phyloP scores from a whole-genome alignment of 2,329 filamentous ascomycete species.

The Cadophora sp. region DNA sequence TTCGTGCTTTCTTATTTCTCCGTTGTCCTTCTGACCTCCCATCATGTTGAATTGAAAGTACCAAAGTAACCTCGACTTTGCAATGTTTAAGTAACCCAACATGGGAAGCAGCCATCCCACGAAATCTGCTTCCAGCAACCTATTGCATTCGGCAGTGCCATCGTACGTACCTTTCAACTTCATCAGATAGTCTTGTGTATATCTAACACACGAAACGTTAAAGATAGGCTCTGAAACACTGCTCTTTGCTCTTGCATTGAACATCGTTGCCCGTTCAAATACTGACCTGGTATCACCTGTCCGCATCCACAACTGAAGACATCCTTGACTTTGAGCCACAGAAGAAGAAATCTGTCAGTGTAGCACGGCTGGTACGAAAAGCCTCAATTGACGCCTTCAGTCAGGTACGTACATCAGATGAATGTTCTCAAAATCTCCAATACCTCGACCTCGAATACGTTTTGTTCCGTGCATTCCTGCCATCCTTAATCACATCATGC shows the following conservation, averaged over 20 bases:
- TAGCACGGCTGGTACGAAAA: not conserved
- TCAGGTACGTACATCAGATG: not conserved
- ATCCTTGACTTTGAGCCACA: not conserved
- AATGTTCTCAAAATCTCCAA: not conserved
- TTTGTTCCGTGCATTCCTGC: not conserved
- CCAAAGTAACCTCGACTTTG: not conserved
- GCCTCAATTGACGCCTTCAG: not conserved
- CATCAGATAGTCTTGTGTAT: not conserved
- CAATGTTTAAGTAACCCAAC: not conserved
- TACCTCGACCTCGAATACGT: not conserved
- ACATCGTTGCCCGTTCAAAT: not conserved
- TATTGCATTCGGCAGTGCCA: not conserved
- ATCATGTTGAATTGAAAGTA: not conserved
- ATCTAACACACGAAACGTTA: constrained; percentile 1
- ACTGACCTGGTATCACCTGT: not conserved
- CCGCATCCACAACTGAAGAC: not conserved
- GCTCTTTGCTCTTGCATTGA: not conserved
- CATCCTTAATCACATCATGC: not conserved
- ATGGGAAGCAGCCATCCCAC: not conserved
- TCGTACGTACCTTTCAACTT: not conserved
- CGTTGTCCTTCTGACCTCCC: too few species aligned
- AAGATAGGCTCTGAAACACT: not conserved
- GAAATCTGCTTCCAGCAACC: not conserved
- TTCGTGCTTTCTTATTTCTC: too few species aligned
- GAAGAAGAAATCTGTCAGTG: not conserved